Percentiles rank a stretch among this genome's conserved stretches.
phyloP scores from a whole-genome alignment of 1,284 basidiomycete species.

The Moesziomyces sp. region DNA sequence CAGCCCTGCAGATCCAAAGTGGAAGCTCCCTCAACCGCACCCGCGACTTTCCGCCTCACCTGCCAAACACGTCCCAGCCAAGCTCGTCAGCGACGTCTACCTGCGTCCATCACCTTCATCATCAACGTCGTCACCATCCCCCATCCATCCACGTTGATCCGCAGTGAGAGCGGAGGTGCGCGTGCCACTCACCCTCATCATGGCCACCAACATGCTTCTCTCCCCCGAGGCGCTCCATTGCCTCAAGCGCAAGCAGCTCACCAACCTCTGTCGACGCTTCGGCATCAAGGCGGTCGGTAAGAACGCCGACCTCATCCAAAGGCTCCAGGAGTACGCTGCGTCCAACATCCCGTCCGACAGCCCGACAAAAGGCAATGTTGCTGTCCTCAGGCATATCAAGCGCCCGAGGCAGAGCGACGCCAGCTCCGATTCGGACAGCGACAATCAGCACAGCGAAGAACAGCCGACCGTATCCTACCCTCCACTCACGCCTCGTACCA shows the following conservation, averaged over 20 bases:
- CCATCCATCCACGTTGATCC: background rate
- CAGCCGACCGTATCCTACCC: background rate
- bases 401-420: slow-evolving; percentile 35
- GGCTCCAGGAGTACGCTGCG: slow-evolving; percentile 43
- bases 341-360: slow-evolving; percentile 39
- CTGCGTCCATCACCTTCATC: background rate
- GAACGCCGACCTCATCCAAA: slow-evolving; percentile 44
- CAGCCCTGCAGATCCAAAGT: background rate
- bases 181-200: slow-evolving; percentile 4
- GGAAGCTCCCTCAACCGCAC: slow-evolving; percentile 1
- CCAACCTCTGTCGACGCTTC: slow-evolving; percentile 50
- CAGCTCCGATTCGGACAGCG: slow-evolving; percentile 23
- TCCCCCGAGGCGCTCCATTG: slow-evolving; percentile 53
- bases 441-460: slow-evolving; percentile 9
- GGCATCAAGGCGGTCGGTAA: slow-evolving; percentile 54
- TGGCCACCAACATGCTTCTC: slow-evolving; percentile 43
- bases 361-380: slow-evolving; percentile 45
- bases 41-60: background rate
- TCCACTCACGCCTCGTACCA: slow-evolving; percentile 35
- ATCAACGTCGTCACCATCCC: slow-evolving; percentile 2
- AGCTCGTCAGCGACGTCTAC: slow-evolving; percentile 1
- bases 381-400: slow-evolving; percentile 42
- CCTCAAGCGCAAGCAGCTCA: slow-evolving; percentile 56
- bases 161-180: slow-evolving; percentile 10
- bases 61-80: slow-evolving; percentile 1